Evolutionary conservation across 805 yeast species (phyloP), one percentile per base, ranked within the genome.

Genomic region (Deakozyma indianensis): DNA sequence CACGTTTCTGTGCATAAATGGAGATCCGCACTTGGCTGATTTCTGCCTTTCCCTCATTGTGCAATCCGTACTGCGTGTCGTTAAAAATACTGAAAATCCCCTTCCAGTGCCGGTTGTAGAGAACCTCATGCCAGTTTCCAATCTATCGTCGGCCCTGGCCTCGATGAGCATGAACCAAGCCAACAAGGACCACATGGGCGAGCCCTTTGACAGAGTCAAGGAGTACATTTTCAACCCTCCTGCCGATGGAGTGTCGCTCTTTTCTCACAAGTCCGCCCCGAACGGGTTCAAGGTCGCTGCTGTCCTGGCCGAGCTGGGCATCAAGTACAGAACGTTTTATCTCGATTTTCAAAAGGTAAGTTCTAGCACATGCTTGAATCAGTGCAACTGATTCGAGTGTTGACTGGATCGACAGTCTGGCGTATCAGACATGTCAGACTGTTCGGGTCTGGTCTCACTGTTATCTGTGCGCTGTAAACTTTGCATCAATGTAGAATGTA

Each of bases 281-380:
- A 88, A 88, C 63, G 96, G 96, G 1, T 88, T 85, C 70, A 90
- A 92, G 64, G 95, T 90, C 15, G 95, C 96, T 23, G 86, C 88
- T 41, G 80, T 86, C 24, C 68, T 92, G 48, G 76, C 86, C 47
- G 97, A 90, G 62, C 73, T 90, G 53, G 82, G 82, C 47, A 73
- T 81, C 57, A 75, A 75, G 27, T 90, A 82, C 65, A 77, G 78
- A 53, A 86, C 96, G 1, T 77, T 87, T 46, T 81, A 84, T 54
- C 68, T 88, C 46, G 96, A 88, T 64, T 86, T 88, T 63, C 82
- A 82, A 60, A 71, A 52, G 24, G 27, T 22, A 40, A 11, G 27
- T 40, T 7, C 7, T 35, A 7, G 14, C 7, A 9, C 11, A 9
- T 18, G 20, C 15, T 35, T 35, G 20, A n/a, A 35, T 7, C 7